These are phyloP conservation scores for Lipomyces anomalus DNA, from an alignment of 805 yeast genomes.

Conservation along the genomic window DNA sequence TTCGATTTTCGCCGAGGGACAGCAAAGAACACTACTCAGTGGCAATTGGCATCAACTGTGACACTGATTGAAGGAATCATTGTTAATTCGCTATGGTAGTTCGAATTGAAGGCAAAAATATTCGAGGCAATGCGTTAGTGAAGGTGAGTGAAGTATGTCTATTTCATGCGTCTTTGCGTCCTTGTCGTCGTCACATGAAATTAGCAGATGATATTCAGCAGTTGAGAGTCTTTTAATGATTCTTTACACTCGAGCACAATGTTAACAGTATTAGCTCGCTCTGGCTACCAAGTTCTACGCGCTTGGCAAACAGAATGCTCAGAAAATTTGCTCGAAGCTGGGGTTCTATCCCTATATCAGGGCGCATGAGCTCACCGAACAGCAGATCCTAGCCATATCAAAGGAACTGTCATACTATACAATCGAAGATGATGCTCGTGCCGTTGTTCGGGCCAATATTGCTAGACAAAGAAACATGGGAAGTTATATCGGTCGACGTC, in stretches of 20 bases:
- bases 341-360: slow-evolving; percentile 92
- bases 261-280: slow-evolving; percentile 52
- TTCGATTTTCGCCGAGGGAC: no score
- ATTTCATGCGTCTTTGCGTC: not conserved
- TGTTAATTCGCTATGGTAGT: no score
- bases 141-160: slow-evolving; percentile 8
- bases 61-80: no score
- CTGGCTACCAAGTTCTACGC: slow-evolving; percentile 81
- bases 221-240: not conserved
- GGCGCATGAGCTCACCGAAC: slow-evolving; percentile 86
- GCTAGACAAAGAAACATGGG: slow-evolving; percentile 73
- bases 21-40: no score
- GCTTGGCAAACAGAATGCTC: slow-evolving; percentile 69
- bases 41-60: no score
- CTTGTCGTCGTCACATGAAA: not conserved
- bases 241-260: not conserved
- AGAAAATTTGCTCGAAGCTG: slow-evolving; percentile 72
- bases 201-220: not conserved
- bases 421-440: slow-evolving; percentile 74
- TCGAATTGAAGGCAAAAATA: slow-evolving; percentile 20
- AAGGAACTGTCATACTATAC: slow-evolving; percentile 79
- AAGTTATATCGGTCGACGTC: slow-evolving; percentile 83
- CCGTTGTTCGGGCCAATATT: slow-evolving; percentile 67
- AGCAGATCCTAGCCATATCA: slow-evolving; percentile 76
- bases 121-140: slow-evolving; percentile 26